A percentile compares a stretch with the other conserved stretches of the same genome.
These are phyloP conservation scores for Rubroshorea leprosula DNA, from an alignment of 345 rosid species.

Conservation along the genomic window DNA sequence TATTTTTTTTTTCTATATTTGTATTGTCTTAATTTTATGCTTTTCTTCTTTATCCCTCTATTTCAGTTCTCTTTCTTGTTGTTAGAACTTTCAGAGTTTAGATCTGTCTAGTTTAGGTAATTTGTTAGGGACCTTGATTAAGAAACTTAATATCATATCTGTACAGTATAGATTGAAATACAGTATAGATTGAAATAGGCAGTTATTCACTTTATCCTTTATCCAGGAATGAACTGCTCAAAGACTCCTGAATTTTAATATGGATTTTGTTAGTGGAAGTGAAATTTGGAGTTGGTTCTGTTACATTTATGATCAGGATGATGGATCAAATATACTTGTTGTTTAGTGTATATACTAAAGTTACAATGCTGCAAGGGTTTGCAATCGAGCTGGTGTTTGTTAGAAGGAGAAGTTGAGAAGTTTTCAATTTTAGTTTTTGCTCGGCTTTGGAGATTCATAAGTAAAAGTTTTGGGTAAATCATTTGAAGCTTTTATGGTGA, in stretches of 20 bases:
- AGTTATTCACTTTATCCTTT: background rate
- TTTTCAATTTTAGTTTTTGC: background rate
- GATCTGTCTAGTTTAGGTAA: conserved; percentile 25
- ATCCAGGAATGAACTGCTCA: background rate
- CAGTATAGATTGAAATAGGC: conserved; percentile 17
- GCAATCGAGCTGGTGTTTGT: background rate
- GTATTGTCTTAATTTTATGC: conserved; percentile 7
- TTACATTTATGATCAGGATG: conserved; percentile 1
- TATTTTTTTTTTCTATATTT: background rate
- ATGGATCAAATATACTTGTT: conserved; percentile 12
- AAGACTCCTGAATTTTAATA: too few relatives aligned
- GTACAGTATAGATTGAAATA: conserved; percentile 19
- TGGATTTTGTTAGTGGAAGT: background rate
- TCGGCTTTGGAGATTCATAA: background rate
- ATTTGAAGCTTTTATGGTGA: conserved; percentile 19
- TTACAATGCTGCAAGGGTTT: conserved; percentile 17
- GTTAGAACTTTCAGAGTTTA: conserved; percentile 4
- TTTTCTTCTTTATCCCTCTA: background rate
- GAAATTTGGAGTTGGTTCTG: background rate
- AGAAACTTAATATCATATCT: conserved; percentile 14
- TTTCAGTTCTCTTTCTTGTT: background rate
- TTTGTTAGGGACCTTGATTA: conserved; percentile 23
- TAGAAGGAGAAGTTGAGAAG: conserved; percentile 20
- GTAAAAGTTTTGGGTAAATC: background rate
- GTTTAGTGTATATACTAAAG: conserved; percentile 7